Evolutionary conservation across 2,329 filamentous ascomycete species (phyloP).

Genomic region (Ceratocystis smalleyi): DNA sequence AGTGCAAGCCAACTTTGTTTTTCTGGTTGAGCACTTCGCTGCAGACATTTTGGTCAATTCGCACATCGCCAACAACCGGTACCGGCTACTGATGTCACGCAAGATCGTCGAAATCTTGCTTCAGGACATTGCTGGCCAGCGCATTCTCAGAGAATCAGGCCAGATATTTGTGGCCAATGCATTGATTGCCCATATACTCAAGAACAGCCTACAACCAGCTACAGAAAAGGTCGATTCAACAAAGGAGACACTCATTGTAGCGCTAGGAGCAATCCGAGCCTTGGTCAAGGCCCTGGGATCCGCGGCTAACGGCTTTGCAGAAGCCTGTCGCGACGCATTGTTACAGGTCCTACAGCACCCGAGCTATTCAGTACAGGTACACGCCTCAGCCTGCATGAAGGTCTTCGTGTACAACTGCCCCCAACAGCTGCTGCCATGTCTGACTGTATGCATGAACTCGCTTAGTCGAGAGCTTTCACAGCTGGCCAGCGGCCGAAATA

Average conservation of each 20-base stretch:
- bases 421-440: slow-evolving; percentile 74
- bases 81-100: slow-evolving; percentile 69
- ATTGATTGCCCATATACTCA: slow-evolving; percentile 75
- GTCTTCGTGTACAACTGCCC: slow-evolving; percentile 80
- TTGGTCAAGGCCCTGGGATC: slow-evolving; percentile 69
- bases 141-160: slow-evolving; percentile 76
- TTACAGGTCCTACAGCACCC: slow-evolving; percentile 85
- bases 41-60: slow-evolving; percentile 62
- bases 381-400: slow-evolving; percentile 72
- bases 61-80: slow-evolving; percentile 67
- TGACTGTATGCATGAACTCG: slow-evolving; percentile 95
- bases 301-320: slow-evolving; percentile 62
- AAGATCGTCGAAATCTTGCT: slow-evolving; percentile 73
- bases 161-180: slow-evolving; percentile 69
- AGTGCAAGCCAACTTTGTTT: slow-evolving; percentile 69
- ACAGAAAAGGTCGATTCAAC: slow-evolving; percentile 77
- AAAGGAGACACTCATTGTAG: slow-evolving; percentile 68
- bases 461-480: slow-evolving; percentile 72
- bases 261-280: slow-evolving; percentile 63
- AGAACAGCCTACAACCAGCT: slow-evolving; percentile 82
- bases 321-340: slow-evolving; percentile 70
- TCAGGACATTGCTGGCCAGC: slow-evolving; percentile 65
- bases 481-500: slow-evolving; percentile 51
- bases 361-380: slow-evolving; percentile 89
- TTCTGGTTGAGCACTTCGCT: slow-evolving; percentile 67